Evolutionary conservation across 345 rosid species (phyloP).

Genomic region (Atalantia buxifolia): DNA sequence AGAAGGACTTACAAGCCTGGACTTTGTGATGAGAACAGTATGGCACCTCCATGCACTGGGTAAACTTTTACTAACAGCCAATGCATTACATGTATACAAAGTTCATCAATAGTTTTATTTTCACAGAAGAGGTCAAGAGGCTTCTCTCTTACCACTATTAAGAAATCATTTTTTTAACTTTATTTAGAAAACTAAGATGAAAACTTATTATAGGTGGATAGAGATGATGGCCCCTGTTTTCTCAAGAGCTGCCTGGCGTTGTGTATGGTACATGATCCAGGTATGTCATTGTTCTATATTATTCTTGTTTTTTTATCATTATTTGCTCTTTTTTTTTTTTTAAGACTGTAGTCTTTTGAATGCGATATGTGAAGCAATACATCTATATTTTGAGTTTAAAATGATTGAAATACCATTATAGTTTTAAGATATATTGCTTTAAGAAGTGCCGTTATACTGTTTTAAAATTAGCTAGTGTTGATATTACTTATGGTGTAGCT

Average conservation of each 20-base stretch:
- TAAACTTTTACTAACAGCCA: slow-evolving; percentile 14
- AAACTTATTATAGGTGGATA: slow-evolving; percentile 49
- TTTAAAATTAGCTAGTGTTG: neutral
- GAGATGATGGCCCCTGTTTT: slow-evolving; percentile 86
- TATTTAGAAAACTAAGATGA: slow-evolving; percentile 11
- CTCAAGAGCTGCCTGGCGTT: slow-evolving; percentile 70
- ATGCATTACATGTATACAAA: neutral
- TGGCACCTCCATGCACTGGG: slow-evolving; percentile 75
- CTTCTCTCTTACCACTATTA: neutral
- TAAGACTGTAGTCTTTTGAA: neutral
- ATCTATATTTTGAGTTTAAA: neutral
- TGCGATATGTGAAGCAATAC: neutral
- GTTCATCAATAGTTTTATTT: neutral
- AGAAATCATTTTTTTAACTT: neutral
- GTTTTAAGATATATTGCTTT: neutral
- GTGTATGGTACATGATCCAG: slow-evolving; percentile 79
- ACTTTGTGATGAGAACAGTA: slow-evolving; percentile 41
- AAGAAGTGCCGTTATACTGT: neutral
- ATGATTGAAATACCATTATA: neutral
- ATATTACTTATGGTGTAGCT: neutral
- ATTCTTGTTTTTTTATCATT: neutral
- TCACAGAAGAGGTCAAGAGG: neutral
- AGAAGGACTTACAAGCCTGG: slow-evolving; percentile 57
- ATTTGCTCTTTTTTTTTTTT: neutral
- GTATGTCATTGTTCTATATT: slow-evolving; percentile 13